These are phyloP conservation scores for Pleurotus ostreatus DNA, from an alignment of 768 basidiomycete species.

Conservation along the genomic window DNA sequence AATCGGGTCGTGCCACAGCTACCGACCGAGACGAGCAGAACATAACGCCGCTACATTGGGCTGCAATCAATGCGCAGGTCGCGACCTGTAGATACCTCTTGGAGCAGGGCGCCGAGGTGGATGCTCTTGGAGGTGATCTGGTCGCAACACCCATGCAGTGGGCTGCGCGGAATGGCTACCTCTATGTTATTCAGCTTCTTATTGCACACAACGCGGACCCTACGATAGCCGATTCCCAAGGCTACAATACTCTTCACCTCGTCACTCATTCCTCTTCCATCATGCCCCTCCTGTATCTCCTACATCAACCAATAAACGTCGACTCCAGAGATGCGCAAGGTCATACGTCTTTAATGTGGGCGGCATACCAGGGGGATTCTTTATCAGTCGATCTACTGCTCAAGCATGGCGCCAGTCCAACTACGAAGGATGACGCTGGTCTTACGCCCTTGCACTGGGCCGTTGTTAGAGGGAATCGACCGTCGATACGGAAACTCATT, in stretches of 20 bases:
- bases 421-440: constrained; percentile 74
- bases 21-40: constrained; percentile 86
- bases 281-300: constrained; percentile 88
- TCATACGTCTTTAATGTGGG: constrained; percentile 98
- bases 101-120: constrained; percentile 92
- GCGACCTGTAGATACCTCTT: constrained; percentile 82
- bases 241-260: constrained; percentile 94
- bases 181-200: constrained; percentile 92
- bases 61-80: constrained; percentile 95
- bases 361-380: constrained; percentile 97
- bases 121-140: constrained; percentile 91
- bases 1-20: constrained; percentile 64
- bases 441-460: constrained; percentile 96
- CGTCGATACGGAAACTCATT: constrained; percentile 79
- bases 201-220: constrained; percentile 91
- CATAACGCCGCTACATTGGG: constrained; percentile 97
- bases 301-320: constrained; percentile 91
- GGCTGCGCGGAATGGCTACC: constrained; percentile 96
- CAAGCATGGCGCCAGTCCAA: constrained; percentile 79
- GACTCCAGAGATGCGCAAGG: constrained; percentile 90
- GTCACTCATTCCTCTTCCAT: constrained; percentile 93
- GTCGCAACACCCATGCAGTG: constrained; percentile 95
- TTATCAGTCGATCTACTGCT: constrained; percentile 89
- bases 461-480: constrained; percentile 89
- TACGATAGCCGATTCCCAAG: constrained; percentile 85